Evolutionary conservation across 306 rosid species (phyloP).

Genomic region (Rubus idaeus): DNA sequence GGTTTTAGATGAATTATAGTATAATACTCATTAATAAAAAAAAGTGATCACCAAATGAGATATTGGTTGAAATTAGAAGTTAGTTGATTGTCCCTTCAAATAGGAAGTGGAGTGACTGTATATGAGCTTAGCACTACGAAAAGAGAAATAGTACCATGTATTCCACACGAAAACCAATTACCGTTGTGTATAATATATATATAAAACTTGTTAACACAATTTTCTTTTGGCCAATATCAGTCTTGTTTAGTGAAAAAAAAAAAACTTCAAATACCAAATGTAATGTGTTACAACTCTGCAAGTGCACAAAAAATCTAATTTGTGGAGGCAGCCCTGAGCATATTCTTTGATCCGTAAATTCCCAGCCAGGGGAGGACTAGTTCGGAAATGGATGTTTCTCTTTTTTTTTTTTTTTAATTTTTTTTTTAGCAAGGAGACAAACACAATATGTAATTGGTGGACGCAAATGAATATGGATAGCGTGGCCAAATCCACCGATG

Average conservation of each 20-base stretch:
- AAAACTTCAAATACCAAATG: background rate
- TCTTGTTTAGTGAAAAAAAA: too few relatives aligned
- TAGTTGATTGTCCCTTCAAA: background rate
- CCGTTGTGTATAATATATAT: too few relatives aligned
- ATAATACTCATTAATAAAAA: too few relatives aligned
- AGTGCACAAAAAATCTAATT: background rate
- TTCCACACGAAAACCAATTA: too few relatives aligned
- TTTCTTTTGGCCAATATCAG: too few relatives aligned
- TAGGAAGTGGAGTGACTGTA: too few relatives aligned
- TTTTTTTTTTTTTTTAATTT: too few relatives aligned
- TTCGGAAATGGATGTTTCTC: constrained; percentile 4
- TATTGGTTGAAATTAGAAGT: background rate
- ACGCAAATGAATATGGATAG: constrained; percentile 41
- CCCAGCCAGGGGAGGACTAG: background rate
- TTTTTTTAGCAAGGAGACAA: background rate
- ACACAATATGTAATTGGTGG: constrained; percentile 39
- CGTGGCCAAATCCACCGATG: constrained; percentile 35
- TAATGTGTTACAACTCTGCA: background rate
- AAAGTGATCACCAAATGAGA: background rate
- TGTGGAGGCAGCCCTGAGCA: constrained; percentile 12
- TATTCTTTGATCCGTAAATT: constrained; percentile 34
- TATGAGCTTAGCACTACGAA: too few relatives aligned
- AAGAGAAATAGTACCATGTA: too few relatives aligned
- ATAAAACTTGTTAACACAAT: too few relatives aligned
- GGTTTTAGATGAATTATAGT: background rate